Base-by-base conservation (phyloP, 2,329 filamentous ascomycete genomes). In the Sphaerostilbella broomeana region DNA sequence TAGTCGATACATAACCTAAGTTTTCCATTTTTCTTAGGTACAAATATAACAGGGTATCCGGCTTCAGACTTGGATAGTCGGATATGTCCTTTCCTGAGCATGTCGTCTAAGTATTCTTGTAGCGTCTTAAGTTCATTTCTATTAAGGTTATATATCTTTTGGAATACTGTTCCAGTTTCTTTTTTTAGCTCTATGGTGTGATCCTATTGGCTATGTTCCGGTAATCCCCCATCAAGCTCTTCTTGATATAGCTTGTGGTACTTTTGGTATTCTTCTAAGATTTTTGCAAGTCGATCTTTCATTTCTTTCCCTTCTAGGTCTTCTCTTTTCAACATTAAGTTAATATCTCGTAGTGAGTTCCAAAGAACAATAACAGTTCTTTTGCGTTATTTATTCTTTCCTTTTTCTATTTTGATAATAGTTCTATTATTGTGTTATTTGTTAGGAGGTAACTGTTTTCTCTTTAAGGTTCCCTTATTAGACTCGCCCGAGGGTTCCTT, bases 1-100 rank as follows among this genome's bases (percentile, higher is more conserved):
- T 56, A 61, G 33, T 61, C 32, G 12, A 59, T 31, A 45, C 44
- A 47, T 13, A 58, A 34, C 11, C 40, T 30, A 26, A 58, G 39
- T 25, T 45, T 47, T 0, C 38, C 26, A 33, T 51, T 45, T 33
- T 49, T 50, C 27, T 55, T 53, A 16, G 13, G 31, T n/a, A 51
- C 31, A 36, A 53, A 55, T 28, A 51, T 42, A 24, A 48, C 19
- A 28, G 17, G 24, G 18, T 41, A 47, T 42, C 34, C 19, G 32
- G 22, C 24, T 32, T 17, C 17, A 4, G 16, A 50, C 27, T 9
- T 50, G 9, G 18, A 46, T 22, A 26, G 16, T 30, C 28, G 33
- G 5, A 47, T 51, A 34, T 48, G 47, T 29, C 31, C 40, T 31
- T 51, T 51, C 13, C 20, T 8, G 45, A 51, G 11, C 21, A 35